phyloP scores from a whole-genome alignment of 768 basidiomycete genomes.

The Lyophyllum decastes region DNA sequence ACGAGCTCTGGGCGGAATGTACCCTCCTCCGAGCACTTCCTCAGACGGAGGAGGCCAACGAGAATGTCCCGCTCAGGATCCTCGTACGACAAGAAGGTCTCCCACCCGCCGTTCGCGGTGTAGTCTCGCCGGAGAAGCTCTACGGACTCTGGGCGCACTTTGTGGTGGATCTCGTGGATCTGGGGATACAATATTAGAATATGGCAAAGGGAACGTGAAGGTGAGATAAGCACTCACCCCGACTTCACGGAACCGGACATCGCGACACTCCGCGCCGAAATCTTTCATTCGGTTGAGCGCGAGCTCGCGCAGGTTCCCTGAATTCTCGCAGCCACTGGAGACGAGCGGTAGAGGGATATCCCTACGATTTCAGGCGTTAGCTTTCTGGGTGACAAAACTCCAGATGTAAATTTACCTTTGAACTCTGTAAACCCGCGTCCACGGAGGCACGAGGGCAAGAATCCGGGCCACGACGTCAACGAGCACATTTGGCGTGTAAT shows the following conservation, averaged over 20 bases:
- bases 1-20: conserved; percentile 95
- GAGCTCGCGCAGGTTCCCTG: conserved; percentile 93
- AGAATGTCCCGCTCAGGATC: conserved; percentile 97
- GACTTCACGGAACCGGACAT: conserved; percentile 97
- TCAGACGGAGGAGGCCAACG: conserved; percentile 85
- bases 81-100: conserved; percentile 98
- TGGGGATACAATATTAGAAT: conserved; percentile 30
- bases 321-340: conserved; percentile 96
- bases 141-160: conserved; percentile 92
- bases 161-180: conserved; percentile 99
- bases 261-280: conserved; percentile 95
- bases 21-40: conserved; percentile 96
- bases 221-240: conserved; percentile 59
- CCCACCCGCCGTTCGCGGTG: conserved; percentile 97
- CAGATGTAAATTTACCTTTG: conserved; percentile 61
- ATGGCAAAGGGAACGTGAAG: conserved; percentile 3
- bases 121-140: conserved; percentile 96
- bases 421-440: conserved; percentile 98
- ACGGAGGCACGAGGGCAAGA: conserved; percentile 94
- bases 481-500: conserved; percentile 98
- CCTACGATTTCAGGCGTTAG: conserved; percentile 37
- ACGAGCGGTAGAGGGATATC: conserved; percentile 98
- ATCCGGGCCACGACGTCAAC: conserved; percentile 97
- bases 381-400: background rate
- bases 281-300: conserved; percentile 98